Evolutionary conservation across 257 asterid genomes (phyloP).

Genomic region (Jasminum sambac): DNA sequence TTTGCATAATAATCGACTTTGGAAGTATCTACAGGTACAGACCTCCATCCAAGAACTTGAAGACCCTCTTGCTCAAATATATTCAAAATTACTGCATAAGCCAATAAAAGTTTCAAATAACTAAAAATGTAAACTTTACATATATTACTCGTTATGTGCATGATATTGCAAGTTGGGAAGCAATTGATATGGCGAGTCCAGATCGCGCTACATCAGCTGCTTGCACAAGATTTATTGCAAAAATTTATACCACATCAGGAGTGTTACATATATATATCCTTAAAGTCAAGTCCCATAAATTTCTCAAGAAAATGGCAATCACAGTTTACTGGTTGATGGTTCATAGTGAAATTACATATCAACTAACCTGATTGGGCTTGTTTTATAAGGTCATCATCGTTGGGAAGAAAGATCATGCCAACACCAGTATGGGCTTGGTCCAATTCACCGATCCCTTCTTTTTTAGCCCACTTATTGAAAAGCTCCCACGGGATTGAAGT

Average conservation of each 20-base stretch:
- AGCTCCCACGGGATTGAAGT: constrained; percentile 98
- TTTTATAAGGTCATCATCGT: constrained; percentile 60
- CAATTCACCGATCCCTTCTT: constrained; percentile 66
- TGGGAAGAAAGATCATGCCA: constrained; percentile 94
- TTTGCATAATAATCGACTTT: constrained; percentile 85
- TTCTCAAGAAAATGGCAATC: not conserved
- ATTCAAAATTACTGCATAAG: constrained; percentile 62
- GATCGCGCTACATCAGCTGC: too few relatives aligned
- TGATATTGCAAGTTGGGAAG: too few relatives aligned
- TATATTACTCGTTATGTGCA: too few relatives aligned
- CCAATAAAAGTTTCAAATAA: constrained; percentile 19
- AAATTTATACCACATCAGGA: too few relatives aligned
- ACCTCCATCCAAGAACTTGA: constrained; percentile 96
- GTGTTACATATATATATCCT: not conserved
- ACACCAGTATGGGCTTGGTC: constrained; percentile 87
- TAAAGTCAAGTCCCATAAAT: not conserved
- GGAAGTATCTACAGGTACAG: constrained; percentile 77
- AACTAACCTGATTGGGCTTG: constrained; percentile 78
- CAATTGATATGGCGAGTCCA: too few relatives aligned
- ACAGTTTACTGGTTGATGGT: not conserved
- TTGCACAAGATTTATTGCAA: too few relatives aligned
- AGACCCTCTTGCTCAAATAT: constrained; percentile 92
- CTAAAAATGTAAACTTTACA: too few relatives aligned
- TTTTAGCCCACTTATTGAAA: constrained; percentile 80
- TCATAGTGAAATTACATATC: constrained; percentile 5